Evolutionary conservation across 441 rosid genomes (phyloP).

Genomic region (Erodium chrysanthum): DNA sequence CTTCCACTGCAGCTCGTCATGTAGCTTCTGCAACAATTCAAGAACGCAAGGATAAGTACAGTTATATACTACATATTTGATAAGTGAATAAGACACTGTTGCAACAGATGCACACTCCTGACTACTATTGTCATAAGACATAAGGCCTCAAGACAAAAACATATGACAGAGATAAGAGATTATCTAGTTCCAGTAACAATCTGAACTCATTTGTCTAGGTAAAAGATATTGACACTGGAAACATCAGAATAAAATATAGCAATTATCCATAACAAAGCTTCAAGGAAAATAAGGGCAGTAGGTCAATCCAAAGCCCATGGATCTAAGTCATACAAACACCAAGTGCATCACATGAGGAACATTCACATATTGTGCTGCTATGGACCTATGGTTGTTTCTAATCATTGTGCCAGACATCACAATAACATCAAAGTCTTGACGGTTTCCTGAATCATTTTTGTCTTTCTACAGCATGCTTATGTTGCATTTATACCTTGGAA

Average conservation of each 20-base stretch:
- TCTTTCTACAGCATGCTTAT: background rate
- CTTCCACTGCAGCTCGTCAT: slow-evolving; percentile 80
- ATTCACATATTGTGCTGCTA: background rate
- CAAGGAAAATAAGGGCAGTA: background rate
- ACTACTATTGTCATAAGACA: background rate
- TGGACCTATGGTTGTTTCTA: background rate
- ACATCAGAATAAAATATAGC: background rate
- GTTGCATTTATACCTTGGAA: background rate
- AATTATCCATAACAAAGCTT: background rate
- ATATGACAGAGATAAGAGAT: background rate
- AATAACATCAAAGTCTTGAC: background rate
- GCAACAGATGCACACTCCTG: background rate
- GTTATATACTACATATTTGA: slow-evolving; percentile 10
- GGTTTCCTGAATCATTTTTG: background rate
- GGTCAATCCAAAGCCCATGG: background rate
- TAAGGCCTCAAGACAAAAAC: background rate
- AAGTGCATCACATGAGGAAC: background rate
- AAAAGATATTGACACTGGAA: background rate
- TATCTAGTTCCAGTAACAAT: background rate
- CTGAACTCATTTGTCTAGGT: too few species aligned
- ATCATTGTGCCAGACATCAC: background rate
- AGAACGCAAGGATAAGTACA: slow-evolving; percentile 17
- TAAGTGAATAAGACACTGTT: background rate
- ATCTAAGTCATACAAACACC: background rate
- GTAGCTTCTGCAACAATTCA: slow-evolving; percentile 45